phyloP scores from a whole-genome alignment of 495 filamentous ascomycete genomes.

The Aspergillus leporis region DNA sequence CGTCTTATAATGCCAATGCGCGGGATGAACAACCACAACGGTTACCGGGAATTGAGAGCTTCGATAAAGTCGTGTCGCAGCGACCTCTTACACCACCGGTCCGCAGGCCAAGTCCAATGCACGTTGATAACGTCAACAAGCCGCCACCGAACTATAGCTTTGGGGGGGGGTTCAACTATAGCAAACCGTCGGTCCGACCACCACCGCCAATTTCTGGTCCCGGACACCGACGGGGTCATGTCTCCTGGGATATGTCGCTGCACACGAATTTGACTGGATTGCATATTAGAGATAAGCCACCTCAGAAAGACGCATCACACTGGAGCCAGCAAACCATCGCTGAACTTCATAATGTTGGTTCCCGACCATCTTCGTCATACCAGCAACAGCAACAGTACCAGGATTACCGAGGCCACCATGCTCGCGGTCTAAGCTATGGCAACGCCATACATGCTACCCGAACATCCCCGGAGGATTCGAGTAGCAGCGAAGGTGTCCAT shows the following conservation, averaged over 20 bases:
- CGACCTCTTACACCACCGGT: constrained; percentile 63
- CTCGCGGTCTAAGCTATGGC: constrained; percentile 28
- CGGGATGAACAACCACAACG: constrained; percentile 55
- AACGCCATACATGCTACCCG: constrained; percentile 40
- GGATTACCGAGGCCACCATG: constrained; percentile 27
- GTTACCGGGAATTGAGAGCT: constrained; percentile 87
- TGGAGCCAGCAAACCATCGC: constrained; percentile 54
- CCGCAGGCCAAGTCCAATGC: constrained; percentile 67
- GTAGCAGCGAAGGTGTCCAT: constrained; percentile 68
- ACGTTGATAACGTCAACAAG: constrained; percentile 54
- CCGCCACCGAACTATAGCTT: constrained; percentile 37
- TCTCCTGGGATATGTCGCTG: constrained; percentile 75
- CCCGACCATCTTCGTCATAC: constrained; percentile 45
- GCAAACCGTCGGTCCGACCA: constrained; percentile 47
- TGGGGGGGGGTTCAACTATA: constrained; percentile 45
- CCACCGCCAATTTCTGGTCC: constrained; percentile 49
- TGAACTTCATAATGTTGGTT: constrained; percentile 41
- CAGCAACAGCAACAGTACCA: constrained; percentile 34
- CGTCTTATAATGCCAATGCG: constrained; percentile 51
- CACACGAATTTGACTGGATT: constrained; percentile 73
- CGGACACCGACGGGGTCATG: constrained; percentile 61
- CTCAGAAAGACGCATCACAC: constrained; percentile 54
- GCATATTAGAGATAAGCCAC: constrained; percentile 58
- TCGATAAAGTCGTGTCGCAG: constrained; percentile 65
- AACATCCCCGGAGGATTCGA: constrained; percentile 70